Conservation (phyloP, 176 grass and related monocot species). For the Chrysopogon serrulatus region DNA sequence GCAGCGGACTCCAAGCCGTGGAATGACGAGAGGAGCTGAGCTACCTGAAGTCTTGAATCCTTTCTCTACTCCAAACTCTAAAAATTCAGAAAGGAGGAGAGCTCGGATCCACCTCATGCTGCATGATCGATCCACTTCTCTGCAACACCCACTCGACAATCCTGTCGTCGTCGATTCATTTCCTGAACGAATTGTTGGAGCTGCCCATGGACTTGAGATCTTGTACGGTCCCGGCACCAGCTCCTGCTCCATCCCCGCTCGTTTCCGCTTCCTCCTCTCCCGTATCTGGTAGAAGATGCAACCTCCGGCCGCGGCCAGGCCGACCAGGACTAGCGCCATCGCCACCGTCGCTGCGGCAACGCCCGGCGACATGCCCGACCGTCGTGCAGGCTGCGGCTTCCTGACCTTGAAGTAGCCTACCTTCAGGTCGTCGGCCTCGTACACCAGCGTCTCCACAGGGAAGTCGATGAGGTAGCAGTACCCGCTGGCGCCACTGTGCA, state of each 20-base stretch:
- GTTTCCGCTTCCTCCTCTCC: no score
- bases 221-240: no score
- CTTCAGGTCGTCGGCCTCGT: conserved; percentile 46
- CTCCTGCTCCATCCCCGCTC: no score
- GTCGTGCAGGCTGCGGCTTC: background rate
- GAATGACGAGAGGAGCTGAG: background rate
- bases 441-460: conserved; percentile 58
- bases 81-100: background rate
- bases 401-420: conserved; percentile 62
- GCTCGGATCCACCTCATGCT: background rate
- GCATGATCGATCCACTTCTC: background rate
- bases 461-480: conserved; percentile 58
- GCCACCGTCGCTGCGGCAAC: conserved; percentile 24
- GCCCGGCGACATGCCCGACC: conserved; percentile 2
- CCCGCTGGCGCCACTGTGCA: conserved; percentile 28
- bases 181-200: no score
- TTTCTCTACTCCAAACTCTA: background rate
- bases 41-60: background rate
- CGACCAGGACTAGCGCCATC: conserved; percentile 20
- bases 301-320: conserved; percentile 29
- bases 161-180: no score
- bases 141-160: no score
- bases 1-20: background rate
- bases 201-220: no score
- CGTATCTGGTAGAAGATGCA: background rate